Conservation (phyloP, 2,329 filamentous ascomycete genomes). For the Xylaria sp. region DNA sequence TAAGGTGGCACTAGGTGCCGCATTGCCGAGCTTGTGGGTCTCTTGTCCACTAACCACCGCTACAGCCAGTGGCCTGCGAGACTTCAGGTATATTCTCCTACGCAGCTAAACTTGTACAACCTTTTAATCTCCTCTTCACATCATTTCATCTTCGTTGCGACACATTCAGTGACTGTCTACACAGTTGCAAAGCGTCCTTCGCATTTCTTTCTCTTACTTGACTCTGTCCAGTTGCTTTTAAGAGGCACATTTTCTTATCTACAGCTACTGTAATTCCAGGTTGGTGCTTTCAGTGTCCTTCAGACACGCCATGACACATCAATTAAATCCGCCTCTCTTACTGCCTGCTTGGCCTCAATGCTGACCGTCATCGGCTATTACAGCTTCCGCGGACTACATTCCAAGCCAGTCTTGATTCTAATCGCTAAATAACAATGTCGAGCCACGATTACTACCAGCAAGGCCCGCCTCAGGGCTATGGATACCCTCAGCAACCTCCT, state of each 20-base stretch:
- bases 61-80: background rate
- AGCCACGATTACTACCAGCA: constrained; percentile 43
- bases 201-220: background rate
- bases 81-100: constrained; percentile 10
- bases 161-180: background rate
- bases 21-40: no score
- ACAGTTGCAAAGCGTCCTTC: background rate
- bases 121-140: constrained; percentile 6
- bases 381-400: constrained; percentile 1
- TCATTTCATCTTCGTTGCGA: background rate
- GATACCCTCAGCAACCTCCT: constrained; percentile 51
- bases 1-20: no score
- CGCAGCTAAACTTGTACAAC: constrained; percentile 11
- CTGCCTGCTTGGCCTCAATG: constrained; percentile 1
- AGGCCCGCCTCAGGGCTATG: constrained; percentile 41
- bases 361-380: constrained; percentile 1
- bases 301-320: background rate
- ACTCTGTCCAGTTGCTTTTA: background rate
- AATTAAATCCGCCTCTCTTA: background rate
- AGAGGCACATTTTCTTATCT: background rate
- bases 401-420: background rate
- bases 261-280: background rate
- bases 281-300: constrained; percentile 3
- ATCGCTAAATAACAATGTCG: constrained; percentile 35
- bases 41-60: constrained; percentile 19